Percentiles rank a stretch among this genome's conserved stretches.
These are phyloP conservation scores for Acacia acuminata DNA, from an alignment of 306 rosid species.

Conservation along the genomic window DNA sequence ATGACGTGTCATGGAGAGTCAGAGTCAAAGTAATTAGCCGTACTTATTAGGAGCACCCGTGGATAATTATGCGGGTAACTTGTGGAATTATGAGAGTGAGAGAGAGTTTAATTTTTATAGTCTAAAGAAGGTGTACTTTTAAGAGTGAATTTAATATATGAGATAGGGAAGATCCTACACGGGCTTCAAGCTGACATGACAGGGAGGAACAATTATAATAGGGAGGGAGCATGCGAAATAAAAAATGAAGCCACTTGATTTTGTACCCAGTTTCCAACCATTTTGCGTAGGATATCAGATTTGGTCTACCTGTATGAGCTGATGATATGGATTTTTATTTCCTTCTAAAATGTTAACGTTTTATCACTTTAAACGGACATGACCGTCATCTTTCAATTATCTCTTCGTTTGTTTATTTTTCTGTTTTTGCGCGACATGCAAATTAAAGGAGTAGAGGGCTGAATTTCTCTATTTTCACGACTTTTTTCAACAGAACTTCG, in stretches of 20 bases:
- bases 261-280: background rate
- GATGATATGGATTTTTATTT: background rate
- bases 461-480: too few species aligned
- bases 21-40: background rate
- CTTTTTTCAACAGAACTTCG: background rate
- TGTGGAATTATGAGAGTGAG: background rate
- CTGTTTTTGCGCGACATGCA: background rate
- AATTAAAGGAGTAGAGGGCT: background rate
- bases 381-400: background rate
- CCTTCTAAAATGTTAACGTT: too few species aligned
- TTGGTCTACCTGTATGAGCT: background rate
- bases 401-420: background rate
- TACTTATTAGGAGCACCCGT: background rate
- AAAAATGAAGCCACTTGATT: background rate
- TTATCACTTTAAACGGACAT: background rate
- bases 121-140: background rate
- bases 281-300: background rate
- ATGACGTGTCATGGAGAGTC: slow-evolving; percentile 33
- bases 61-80: slow-evolving; percentile 13
- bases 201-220: slow-evolving; percentile 23
- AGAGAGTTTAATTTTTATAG: background rate
- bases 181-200: slow-evolving; percentile 26
- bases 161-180: slow-evolving; percentile 39
- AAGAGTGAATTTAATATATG: slow-evolving; percentile 17
- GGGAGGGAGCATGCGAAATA: background rate